These are phyloP conservation scores for Lactarius deliciosus DNA, from an alignment of 768 basidiomycete species.

Conservation along the genomic window DNA sequence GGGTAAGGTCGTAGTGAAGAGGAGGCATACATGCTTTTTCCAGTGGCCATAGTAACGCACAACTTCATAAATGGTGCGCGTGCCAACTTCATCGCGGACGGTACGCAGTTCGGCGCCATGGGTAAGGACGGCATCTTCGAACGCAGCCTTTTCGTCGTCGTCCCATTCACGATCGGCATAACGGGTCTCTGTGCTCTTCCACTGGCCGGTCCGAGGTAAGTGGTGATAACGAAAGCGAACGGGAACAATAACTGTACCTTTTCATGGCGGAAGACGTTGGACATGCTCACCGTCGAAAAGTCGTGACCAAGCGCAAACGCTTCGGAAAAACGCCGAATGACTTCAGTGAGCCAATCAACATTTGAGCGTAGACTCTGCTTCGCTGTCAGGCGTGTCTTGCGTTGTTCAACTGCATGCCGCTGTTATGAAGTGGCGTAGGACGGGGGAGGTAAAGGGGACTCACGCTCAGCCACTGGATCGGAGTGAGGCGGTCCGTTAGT, in stretches of 20 bases:
- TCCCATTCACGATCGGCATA: constrained; percentile 74
- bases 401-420: constrained; percentile 56
- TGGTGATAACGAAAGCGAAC: constrained; percentile 1
- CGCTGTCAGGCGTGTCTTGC: constrained; percentile 55
- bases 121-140: constrained; percentile 71
- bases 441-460: constrained; percentile 29
- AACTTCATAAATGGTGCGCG: constrained; percentile 69
- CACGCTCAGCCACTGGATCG: constrained; percentile 56
- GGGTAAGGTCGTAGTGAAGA: constrained; percentile 4
- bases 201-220: constrained; percentile 44
- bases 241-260: constrained; percentile 50
- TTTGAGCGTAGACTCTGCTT: constrained; percentile 52
- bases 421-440: constrained; percentile 1
- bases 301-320: constrained; percentile 58
- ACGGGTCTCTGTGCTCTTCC: constrained; percentile 66
- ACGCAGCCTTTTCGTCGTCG: constrained; percentile 64
- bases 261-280: constrained; percentile 51
- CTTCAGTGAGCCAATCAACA: constrained; percentile 85
- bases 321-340: constrained; percentile 67
- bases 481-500: constrained; percentile 23
- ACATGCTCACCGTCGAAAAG: constrained; percentile 64
- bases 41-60: constrained; percentile 84
- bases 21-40: constrained; percentile 61
- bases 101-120: constrained; percentile 80
- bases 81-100: constrained; percentile 70